These are phyloP conservation scores for Diaporthe sp. DNA, from an alignment of 2,329 filamentous ascomycete genomes.

Conservation along the genomic window DNA sequence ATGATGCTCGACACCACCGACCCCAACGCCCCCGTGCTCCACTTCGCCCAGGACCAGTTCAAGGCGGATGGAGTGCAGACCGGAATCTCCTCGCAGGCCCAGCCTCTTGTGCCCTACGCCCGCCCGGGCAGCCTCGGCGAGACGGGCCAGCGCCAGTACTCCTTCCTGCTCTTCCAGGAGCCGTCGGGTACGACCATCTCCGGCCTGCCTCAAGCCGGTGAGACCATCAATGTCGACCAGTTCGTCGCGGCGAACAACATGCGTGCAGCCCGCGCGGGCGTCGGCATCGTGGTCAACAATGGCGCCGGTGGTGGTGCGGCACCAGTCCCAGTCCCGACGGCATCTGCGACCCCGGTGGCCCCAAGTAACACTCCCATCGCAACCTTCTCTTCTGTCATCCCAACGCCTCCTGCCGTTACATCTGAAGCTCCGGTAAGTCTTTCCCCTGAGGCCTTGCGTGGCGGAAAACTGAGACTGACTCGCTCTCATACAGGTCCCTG, in stretches of 20 bases:
- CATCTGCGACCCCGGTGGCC: not conserved
- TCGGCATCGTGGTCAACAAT: not conserved
- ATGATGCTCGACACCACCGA: constrained; percentile 26
- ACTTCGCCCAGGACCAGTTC: constrained; percentile 22
- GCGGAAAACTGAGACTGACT: not conserved
- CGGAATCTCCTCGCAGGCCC: constrained; percentile 1
- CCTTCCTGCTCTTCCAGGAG: constrained; percentile 18
- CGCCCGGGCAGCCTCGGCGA: constrained; percentile 9
- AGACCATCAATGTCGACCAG: not conserved
- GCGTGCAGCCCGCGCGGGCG: not conserved
- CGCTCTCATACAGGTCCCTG: not conserved
- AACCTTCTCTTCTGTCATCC: not conserved
- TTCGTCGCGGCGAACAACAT: constrained; percentile 5
- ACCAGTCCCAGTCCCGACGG: not conserved
- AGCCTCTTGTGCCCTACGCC: constrained; percentile 12
- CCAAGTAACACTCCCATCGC: not conserved
- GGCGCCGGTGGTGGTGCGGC: not conserved
- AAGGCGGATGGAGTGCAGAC: constrained; percentile 14
- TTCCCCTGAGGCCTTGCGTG: too few species aligned
- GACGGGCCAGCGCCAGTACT: constrained; percentile 18
- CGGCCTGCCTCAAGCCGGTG: not conserved
- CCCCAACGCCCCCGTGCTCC: not conserved
- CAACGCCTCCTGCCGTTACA: not conserved
- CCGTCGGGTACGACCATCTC: not conserved
- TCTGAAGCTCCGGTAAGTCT: not conserved